Conservation (phyloP, 495 filamentous ascomycete genomes). For the Acidomyces sp. region DNA sequence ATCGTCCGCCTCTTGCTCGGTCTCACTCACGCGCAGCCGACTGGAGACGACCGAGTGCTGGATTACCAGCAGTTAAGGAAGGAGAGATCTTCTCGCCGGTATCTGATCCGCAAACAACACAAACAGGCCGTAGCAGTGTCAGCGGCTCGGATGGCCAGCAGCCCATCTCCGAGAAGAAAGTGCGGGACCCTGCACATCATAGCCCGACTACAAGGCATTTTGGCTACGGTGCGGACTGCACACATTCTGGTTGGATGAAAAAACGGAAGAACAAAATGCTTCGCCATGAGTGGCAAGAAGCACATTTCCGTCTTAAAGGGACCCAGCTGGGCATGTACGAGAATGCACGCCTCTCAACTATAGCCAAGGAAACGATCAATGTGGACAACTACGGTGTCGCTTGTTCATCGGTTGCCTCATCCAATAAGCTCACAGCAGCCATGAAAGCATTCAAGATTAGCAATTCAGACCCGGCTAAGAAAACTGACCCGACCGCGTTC, state of each 20-base stretch:
- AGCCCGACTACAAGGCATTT: conserved; percentile 6
- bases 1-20: conserved; percentile 31
- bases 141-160: conserved; percentile 10
- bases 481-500: conserved; percentile 50
- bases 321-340: conserved; percentile 73
- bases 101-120: background rate
- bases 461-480: conserved; percentile 34
- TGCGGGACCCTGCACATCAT: conserved; percentile 10
- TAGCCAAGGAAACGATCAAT: conserved; percentile 70
- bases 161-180: background rate
- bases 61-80: conserved; percentile 44
- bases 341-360: conserved; percentile 42
- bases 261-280: conserved; percentile 84
- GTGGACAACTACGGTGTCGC: conserved; percentile 92
- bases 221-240: conserved; percentile 32
- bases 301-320: conserved; percentile 73
- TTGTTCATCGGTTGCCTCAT: conserved; percentile 60
- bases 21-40: conserved; percentile 37
- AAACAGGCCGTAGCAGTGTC: background rate
- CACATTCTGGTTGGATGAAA: conserved; percentile 77
- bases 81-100: conserved; percentile 31
- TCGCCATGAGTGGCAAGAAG: conserved; percentile 85
- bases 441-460: conserved; percentile 71
- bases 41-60: conserved; percentile 43
- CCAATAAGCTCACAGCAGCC: conserved; percentile 68